Evolutionary conservation across 352 stramenopile species (phyloP), one percentile per base, ranked within the genome.

Genomic region (Globisporangium viniferum): DNA sequence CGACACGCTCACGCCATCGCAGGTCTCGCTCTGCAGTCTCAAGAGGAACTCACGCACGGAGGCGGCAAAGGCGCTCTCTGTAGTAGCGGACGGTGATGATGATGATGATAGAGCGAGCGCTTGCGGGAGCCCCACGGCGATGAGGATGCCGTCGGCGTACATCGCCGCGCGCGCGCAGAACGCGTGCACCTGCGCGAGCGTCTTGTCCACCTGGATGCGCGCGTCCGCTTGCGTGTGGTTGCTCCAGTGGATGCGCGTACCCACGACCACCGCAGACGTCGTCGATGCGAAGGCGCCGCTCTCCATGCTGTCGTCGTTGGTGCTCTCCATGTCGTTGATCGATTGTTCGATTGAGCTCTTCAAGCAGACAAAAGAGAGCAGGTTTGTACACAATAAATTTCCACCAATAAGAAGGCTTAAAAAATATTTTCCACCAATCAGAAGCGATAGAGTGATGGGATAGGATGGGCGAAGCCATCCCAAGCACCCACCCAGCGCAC

Each of bases 231-330:
- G 81, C 39, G 69, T 72, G 68, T 92, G 86, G 69, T 79, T 90
- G 64, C 78, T 78, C 86, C 86, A 94, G 66, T 94, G 86, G 27
- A 92, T 64, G 3, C 86, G 77, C 53, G 82, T 88, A 29, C 71
- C 82, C 15, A 92, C 82, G 15, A 92, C 78, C 4, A 70, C 68
- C 59, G 61, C 49, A 8, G 31, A 5, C 31, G 27, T 70, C 12
- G 35, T 7, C 18, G 41, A 65, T 10, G 27, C 29, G 46, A 10
- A n/a, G 3, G 2, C 2, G 3, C 0, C 1, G 6, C 22, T 27
- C 12, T 20, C 35, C 46, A 59, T 59, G 46, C 3, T 58, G 41
- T 59, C 49, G 44, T 18, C n/a, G 3, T 5, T 15, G 31, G 9
- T 3, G 12, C 24, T 36, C 2, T 29, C 59, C 46, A 65, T 59